Evolutionary conservation across 345 rosid genomes (phyloP).

Genomic region (Anacardium occidentale): DNA sequence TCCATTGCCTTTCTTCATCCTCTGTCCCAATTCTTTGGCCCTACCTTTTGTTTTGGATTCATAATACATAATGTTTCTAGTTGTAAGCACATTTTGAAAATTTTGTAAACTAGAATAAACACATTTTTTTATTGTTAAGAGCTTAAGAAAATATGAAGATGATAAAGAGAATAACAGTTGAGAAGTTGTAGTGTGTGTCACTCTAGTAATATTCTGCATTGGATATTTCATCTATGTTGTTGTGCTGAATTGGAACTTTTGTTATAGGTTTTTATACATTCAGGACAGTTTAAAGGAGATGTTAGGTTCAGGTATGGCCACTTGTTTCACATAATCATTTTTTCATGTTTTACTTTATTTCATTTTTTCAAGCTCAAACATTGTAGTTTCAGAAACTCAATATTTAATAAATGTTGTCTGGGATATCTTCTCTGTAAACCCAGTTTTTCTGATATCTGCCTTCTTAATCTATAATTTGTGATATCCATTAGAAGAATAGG

Average conservation of each 20-base stretch:
- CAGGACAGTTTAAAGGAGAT: slow-evolving; percentile 79
- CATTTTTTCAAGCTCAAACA: neutral
- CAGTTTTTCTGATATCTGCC: no score
- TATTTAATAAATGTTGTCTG: no score
- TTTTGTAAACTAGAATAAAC: neutral
- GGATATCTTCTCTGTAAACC: no score
- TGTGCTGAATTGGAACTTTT: slow-evolving; percentile 16
- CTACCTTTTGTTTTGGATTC: neutral
- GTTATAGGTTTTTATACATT: slow-evolving; percentile 65
- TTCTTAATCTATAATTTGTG: no score
- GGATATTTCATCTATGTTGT: neutral
- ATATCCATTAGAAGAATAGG: no score
- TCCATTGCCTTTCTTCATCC: no score
- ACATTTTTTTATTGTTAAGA: neutral
- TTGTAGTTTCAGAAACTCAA: no score
- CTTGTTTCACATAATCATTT: neutral
- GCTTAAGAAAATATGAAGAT: neutral
- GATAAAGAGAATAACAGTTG: neutral
- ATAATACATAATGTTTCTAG: neutral
- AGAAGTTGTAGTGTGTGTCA: neutral
- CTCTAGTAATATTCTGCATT: neutral
- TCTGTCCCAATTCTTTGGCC: neutral
- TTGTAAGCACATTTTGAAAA: neutral
- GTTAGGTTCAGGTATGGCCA: slow-evolving; percentile 69
- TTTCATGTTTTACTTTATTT: neutral